Conservation (phyloP, 768 basidiomycete genomes). For the Astraeus odoratus region DNA sequence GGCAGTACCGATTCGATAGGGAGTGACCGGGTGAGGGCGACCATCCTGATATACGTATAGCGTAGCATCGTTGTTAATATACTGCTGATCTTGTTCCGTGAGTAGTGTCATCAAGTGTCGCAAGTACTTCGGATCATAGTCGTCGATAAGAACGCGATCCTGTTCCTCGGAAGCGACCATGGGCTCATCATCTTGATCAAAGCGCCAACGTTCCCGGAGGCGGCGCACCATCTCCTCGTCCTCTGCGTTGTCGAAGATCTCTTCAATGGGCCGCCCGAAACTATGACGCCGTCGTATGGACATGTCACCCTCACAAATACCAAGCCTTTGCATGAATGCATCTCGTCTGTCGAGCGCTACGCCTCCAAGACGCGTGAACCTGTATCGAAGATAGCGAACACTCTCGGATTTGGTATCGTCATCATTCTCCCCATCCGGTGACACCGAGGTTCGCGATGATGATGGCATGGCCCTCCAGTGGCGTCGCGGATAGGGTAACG, state of each 20-base stretch:
- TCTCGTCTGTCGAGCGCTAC: constrained; percentile 66
- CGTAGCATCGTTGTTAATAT: constrained; percentile 44
- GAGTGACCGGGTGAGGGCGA: constrained; percentile 41
- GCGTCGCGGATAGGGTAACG: constrained; percentile 50
- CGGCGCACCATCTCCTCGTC: constrained; percentile 37
- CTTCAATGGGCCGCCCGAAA: constrained; percentile 23
- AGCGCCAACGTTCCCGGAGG: constrained; percentile 58
- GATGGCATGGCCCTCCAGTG: constrained; percentile 59
- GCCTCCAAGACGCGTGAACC: constrained; percentile 80
- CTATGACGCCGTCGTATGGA: constrained; percentile 4
- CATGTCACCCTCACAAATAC: constrained; percentile 11
- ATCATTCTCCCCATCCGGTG: constrained; percentile 17
- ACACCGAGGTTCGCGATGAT: constrained; percentile 26
- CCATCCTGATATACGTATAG: constrained; percentile 40
- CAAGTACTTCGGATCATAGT: constrained; percentile 56
- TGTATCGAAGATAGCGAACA: constrained; percentile 47
- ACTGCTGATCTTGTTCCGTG: constrained; percentile 45
- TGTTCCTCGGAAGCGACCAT: constrained; percentile 53
- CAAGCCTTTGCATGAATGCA: constrained; percentile 20
- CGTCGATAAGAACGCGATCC: constrained; percentile 63
- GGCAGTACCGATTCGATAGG: constrained; percentile 35
- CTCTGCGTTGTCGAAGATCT: constrained; percentile 18
- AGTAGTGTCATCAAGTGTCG: constrained; percentile 51
- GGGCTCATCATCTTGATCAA: constrained; percentile 58
- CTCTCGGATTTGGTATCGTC: constrained; percentile 19